Base-by-base conservation (phyloP, 2,329 filamentous ascomycete genomes). In the Colletotrichum cuscutae region DNA sequence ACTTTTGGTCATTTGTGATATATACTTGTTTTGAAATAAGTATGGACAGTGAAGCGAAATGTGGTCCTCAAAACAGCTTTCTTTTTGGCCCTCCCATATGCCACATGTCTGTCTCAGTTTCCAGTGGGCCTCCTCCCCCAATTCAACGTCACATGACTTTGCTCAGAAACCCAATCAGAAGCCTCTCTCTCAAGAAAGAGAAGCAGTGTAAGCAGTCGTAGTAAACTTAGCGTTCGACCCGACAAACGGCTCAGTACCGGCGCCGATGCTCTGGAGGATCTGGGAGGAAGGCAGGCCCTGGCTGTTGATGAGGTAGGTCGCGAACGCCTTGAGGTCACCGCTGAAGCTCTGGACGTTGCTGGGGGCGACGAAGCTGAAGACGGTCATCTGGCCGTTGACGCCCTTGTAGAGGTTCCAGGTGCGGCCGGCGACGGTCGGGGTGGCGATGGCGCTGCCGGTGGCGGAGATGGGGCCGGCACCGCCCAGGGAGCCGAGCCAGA, bases 341-440 rank as follows among this genome's bases (percentile, higher is more conserved):
- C 81, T 84, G 81, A 90, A 93, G 79, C 75, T 85, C 26, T 82
- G 84, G n/a, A 87, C 81, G 46, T 86, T 79, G 59, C 80, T 84
- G 19, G 76, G 59, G 2, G 80, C 81, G 59, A 84, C 80, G 69
- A 84, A 93, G 76, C 87, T 89, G 82, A 87, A 92, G 12, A 93
- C 90, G 4, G 85, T 88, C 80, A 86, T 91, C 65, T 81, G 79
- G 32, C 89, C 88, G 75, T 92, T 91, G n/a, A 80, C 81, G n/a
- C 91, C 91, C 70, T 84, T 84, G 81, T 86, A 92, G 61, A 93
- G 82, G 65, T 89, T 86, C 86, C 88, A 93, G n/a, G 77, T 80
- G 35, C 82, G 79, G 53, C 88, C 89, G 52, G 80, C 88, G 69
- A 92, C 83, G 13, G 83, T 88, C 13, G 86, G 83, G 1, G 85